Conservation (phyloP, 2,329 filamentous ascomycete genomes). For the Scedosporium apiospermum region DNA sequence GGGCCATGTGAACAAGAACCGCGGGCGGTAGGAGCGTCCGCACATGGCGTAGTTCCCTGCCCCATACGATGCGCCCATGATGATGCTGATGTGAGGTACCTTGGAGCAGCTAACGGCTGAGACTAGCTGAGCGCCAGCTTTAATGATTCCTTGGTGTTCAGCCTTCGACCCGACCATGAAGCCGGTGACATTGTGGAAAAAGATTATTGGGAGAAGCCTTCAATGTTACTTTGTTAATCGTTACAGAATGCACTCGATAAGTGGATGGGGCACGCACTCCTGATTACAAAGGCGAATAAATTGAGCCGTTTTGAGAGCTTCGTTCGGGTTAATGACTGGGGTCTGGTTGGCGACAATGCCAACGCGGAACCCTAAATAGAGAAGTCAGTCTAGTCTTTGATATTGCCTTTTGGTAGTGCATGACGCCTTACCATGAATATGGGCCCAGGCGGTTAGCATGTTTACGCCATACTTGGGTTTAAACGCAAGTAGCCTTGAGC, state of each 20-base stretch:
- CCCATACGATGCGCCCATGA: conserved; percentile 33
- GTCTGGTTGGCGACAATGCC: conserved; percentile 31
- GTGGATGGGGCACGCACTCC: conserved; percentile 17
- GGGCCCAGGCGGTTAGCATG: conserved; percentile 26
- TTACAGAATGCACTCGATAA: no score
- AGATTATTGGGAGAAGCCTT: conserved; percentile 28
- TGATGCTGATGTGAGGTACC: conserved; percentile 33
- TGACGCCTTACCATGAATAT: conserved; percentile 16
- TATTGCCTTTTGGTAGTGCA: no score
- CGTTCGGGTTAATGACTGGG: conserved; percentile 27
- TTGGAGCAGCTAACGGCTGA: conserved; percentile 31
- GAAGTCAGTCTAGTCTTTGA: not conserved
- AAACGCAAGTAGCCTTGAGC: conserved; percentile 23
- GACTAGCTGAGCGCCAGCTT: conserved; percentile 32
- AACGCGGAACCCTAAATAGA: conserved; percentile 19
- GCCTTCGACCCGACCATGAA: conserved; percentile 38
- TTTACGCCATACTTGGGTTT: conserved; percentile 29
- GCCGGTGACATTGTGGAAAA: conserved; percentile 36
- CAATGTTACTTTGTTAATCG: not conserved
- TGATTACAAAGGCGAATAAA: conserved; percentile 35
- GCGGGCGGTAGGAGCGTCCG: conserved; percentile 28
- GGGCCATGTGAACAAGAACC: conserved; percentile 27
- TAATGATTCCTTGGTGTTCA: conserved; percentile 33
- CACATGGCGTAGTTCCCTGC: conserved; percentile 39
- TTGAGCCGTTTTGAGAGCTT: conserved; percentile 29